Conservation (phyloP, 495 filamentous ascomycete species). For the Cercophora newfieldiana region DNA sequence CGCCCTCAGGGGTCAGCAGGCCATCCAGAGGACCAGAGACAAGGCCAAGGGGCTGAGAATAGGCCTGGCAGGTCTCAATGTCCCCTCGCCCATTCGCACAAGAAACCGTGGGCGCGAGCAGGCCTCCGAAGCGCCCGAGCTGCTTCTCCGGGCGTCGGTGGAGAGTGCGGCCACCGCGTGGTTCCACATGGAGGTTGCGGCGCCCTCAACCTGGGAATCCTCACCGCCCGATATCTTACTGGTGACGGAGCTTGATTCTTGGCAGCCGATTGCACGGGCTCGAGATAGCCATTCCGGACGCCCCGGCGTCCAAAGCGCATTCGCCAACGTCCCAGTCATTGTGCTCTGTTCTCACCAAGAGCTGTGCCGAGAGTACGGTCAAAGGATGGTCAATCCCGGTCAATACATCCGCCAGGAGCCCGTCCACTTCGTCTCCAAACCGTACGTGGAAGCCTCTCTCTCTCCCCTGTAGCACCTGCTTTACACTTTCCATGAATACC, state of each 20-base stretch:
- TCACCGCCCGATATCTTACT: slow-evolving; percentile 6
- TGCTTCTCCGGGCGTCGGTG: background rate
- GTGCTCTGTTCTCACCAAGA: slow-evolving; percentile 21
- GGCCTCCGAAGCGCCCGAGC: background rate
- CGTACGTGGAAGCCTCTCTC: slow-evolving; percentile 13
- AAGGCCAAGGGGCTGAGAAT: slow-evolving; percentile 6
- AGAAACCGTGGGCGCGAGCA: background rate
- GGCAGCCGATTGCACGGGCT: background rate
- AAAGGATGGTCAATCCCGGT: background rate
- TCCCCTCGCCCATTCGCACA: background rate
- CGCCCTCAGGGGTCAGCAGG: slow-evolving; percentile 4
- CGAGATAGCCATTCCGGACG: background rate
- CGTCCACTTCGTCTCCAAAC: slow-evolving; percentile 19
- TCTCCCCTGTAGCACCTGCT: background rate
- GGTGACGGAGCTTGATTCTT: background rate
- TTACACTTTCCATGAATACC: background rate
- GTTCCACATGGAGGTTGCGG: slow-evolving; percentile 5
- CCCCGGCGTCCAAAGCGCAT: slow-evolving; percentile 1
- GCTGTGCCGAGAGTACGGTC: slow-evolving; percentile 14
- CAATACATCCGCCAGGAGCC: background rate
- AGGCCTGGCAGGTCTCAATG: background rate
- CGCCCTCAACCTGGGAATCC: background rate
- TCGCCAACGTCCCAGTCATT: slow-evolving; percentile 11
- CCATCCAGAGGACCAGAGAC: background rate
- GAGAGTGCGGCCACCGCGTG: background rate